These are phyloP conservation scores for Huntiella decipiens DNA, from an alignment of 2,329 filamentous ascomycete genomes.

Conservation along the genomic window DNA sequence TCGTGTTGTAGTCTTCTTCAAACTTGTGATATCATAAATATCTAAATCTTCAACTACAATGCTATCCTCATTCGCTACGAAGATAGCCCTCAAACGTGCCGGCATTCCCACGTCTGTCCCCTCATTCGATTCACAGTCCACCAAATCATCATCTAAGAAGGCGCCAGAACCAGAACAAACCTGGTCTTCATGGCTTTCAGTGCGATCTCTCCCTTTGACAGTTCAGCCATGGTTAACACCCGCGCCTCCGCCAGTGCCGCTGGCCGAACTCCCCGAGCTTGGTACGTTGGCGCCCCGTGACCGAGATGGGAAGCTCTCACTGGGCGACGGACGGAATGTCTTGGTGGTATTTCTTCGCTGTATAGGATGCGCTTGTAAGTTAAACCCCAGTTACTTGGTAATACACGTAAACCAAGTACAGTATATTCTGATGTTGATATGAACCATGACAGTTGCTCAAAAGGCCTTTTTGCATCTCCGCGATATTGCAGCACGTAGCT, in stretches of 20 bases:
- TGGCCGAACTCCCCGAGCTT: slow-evolving; percentile 26
- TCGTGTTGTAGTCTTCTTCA: too few relatives aligned
- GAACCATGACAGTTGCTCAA: slow-evolving; percentile 26
- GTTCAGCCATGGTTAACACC: slow-evolving; percentile 35
- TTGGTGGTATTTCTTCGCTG: slow-evolving; percentile 35
- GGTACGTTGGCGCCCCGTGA: slow-evolving; percentile 31
- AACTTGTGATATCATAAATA: too few relatives aligned
- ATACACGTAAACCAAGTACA: neutral
- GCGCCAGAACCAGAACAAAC: neutral
- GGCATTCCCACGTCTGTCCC: slow-evolving; percentile 33
- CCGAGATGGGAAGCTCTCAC: slow-evolving; percentile 23
- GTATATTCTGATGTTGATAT: too few relatives aligned
- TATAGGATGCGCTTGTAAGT: slow-evolving; percentile 36
- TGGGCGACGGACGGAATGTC: slow-evolving; percentile 25
- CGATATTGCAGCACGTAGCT: slow-evolving; percentile 29
- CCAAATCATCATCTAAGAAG: slow-evolving; percentile 14
- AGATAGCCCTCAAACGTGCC: slow-evolving; percentile 37
- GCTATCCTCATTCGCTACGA: slow-evolving; percentile 37
- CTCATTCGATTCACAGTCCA: slow-evolving; percentile 19
- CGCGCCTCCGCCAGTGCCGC: slow-evolving; percentile 28
- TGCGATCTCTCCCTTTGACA: slow-evolving; percentile 30
- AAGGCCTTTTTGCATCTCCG: slow-evolving; percentile 38
- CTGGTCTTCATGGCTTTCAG: slow-evolving; percentile 30
- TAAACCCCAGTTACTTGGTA: slow-evolving; percentile 4
- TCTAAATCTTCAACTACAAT: slow-evolving; percentile 19